A percentile compares a stretch with the other conserved stretches of the same genome.
These are phyloP conservation scores for Fragaria ananassa DNA, from an alignment of 306 rosid species.

Conservation along the genomic window DNA sequence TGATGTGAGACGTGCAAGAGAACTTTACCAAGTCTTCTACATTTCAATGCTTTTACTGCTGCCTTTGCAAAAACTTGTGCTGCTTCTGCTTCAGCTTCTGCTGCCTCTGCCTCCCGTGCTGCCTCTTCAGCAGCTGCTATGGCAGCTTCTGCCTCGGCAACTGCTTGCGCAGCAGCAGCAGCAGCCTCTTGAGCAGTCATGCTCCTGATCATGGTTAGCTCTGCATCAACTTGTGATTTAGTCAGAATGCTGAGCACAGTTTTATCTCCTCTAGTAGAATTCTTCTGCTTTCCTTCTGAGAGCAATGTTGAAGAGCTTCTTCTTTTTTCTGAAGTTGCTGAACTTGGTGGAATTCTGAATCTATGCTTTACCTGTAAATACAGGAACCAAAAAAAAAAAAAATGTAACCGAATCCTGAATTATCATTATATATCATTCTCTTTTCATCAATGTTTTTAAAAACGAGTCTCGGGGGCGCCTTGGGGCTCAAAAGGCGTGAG, in stretches of 20 bases:
- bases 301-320: conserved; percentile 45
- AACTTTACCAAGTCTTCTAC: conserved; percentile 48
- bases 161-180: conserved; percentile 85
- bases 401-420: conserved; percentile 1
- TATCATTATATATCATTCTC: neutral
- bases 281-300: conserved; percentile 52
- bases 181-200: conserved; percentile 89
- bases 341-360: conserved; percentile 60
- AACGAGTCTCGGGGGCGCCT: too few relatives aligned
- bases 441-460: too few relatives aligned
- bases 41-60: conserved; percentile 76
- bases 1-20: neutral
- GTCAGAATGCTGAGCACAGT: conserved; percentile 50
- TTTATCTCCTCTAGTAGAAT: conserved; percentile 48
- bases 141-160: conserved; percentile 93
- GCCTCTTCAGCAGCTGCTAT: conserved; percentile 89
- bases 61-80: conserved; percentile 91
- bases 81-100: conserved; percentile 94
- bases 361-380: conserved; percentile 68
- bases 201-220: conserved; percentile 62
- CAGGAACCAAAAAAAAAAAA: conserved; percentile 3
- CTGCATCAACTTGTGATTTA: conserved; percentile 67
- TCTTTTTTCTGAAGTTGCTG: conserved; percentile 54
- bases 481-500: too few relatives aligned
- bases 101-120: conserved; percentile 86